Evolutionary conservation across 2,329 filamentous ascomycete species (phyloP).

Genomic region (Trichophyton schoenleinii): DNA sequence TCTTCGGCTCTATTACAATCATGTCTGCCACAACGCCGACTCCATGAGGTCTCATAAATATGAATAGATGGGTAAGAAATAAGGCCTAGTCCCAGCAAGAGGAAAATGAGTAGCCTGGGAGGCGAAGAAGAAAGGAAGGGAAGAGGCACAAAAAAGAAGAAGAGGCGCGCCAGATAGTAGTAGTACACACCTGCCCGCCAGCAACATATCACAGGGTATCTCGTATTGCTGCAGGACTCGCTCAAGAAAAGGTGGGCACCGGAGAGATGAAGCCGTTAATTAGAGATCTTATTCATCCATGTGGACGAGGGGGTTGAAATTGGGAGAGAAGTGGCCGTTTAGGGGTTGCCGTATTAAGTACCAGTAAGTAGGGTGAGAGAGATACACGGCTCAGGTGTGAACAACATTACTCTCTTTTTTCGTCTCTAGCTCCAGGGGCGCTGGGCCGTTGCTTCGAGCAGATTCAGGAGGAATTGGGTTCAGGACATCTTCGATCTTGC

Average conservation of each 20-base stretch:
- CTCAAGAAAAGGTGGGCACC: neutral
- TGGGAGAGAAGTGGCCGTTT: neutral
- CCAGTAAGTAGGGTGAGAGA: neutral
- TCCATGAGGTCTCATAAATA: conserved; percentile 1
- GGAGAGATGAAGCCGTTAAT: neutral
- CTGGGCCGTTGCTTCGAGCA: conserved; percentile 3
- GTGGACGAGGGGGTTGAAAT: neutral
- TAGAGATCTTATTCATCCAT: neutral
- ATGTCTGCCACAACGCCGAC: neutral
- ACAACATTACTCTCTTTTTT: neutral
- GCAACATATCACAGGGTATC: neutral
- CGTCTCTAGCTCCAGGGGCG: neutral
- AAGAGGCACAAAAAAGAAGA: neutral
- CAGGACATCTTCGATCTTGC: neutral
- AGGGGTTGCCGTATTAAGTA: neutral
- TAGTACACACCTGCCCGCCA: neutral
- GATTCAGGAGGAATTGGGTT: neutral
- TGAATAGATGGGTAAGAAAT: neutral
- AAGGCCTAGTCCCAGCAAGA: neutral
- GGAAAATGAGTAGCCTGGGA: neutral
- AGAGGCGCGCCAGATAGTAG: neutral
- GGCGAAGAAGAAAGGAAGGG: neutral
- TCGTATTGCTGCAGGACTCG: neutral
- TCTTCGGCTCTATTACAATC: neutral
- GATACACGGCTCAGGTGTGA: neutral